Conservation (phyloP, 1,284 basidiomycete species). For the Moesziomyces parantarcticus region DNA sequence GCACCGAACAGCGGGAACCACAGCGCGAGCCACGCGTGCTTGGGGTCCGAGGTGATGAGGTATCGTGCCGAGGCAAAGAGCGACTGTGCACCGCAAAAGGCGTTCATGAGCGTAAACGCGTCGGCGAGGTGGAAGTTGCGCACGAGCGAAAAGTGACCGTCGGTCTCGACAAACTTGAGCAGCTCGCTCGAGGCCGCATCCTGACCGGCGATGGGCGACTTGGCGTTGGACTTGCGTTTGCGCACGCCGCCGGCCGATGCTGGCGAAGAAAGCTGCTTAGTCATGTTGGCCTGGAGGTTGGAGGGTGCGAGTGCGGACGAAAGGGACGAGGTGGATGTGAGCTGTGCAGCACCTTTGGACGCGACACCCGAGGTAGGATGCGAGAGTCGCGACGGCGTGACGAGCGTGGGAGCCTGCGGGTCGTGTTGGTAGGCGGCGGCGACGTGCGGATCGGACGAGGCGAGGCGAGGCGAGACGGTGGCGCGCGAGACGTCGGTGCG, state of each 20-base stretch:
- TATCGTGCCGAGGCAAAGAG: constrained; percentile 92
- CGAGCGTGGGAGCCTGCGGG: constrained; percentile 33
- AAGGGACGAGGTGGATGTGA: constrained; percentile 24
- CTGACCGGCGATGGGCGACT: neutral
- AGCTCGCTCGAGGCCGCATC: constrained; percentile 37
- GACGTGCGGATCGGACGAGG: constrained; percentile 26
- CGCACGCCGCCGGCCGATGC: constrained; percentile 12
- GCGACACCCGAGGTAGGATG: constrained; percentile 42
- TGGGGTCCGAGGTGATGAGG: constrained; percentile 80
- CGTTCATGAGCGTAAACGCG: constrained; percentile 99
- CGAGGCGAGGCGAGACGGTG: constrained; percentile 17
- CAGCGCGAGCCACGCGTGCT: constrained; percentile 76
- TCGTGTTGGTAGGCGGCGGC: constrained; percentile 8
- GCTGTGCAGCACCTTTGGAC: constrained; percentile 39
- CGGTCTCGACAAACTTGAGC: constrained; percentile 64
- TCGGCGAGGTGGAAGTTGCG: constrained; percentile 97
- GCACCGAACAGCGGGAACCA: constrained; percentile 91
- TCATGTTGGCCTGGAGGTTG: constrained; percentile 50
- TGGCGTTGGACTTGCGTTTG: constrained; percentile 31
- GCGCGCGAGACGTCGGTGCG: constrained; percentile 15
- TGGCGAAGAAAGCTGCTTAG: constrained; percentile 24
- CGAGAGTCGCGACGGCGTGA: constrained; percentile 24
- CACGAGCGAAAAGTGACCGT: constrained; percentile 66
- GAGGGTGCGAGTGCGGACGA: constrained; percentile 34
- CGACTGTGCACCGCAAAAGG: constrained; percentile 95